A percentile compares a stretch with the other conserved stretches of the same genome.
Evolutionary conservation across 1,139 yeast genomes (phyloP).

Genomic region (Saccharomyces hybrid): DNA sequence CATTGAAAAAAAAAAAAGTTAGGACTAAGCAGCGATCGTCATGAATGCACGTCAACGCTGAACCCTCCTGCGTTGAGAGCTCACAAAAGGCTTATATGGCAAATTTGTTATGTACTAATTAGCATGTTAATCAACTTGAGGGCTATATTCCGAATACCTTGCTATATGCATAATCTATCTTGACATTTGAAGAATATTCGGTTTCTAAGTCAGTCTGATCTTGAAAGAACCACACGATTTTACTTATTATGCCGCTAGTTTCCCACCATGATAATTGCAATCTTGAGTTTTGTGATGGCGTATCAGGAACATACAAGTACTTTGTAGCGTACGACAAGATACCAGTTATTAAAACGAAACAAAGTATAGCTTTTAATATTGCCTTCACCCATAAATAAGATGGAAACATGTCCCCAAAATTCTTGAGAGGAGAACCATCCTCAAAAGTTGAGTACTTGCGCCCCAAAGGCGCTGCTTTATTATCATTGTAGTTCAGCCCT

Average conservation of each 20-base stretch:
- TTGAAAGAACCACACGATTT: slow-evolving; percentile 6
- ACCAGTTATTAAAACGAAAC: background rate
- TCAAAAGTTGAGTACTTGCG: background rate
- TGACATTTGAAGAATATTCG: background rate
- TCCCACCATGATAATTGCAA: slow-evolving; percentile 8
- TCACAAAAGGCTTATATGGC: background rate
- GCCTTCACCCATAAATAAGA: background rate
- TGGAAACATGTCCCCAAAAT: background rate
- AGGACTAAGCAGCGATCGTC: background rate
- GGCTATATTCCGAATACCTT: slow-evolving; percentile 8
- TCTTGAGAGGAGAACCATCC: background rate
- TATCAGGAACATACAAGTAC: background rate
- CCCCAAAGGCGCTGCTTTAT: background rate
- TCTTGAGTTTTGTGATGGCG: background rate
- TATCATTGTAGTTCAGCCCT: background rate
- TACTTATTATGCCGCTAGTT: slow-evolving; percentile 4
- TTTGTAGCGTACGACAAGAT: background rate
- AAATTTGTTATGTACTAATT: background rate
- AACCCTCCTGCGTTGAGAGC: background rate
- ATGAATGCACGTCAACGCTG: background rate
- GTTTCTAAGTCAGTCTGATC: background rate
- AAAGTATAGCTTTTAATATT: background rate
- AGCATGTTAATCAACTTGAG: background rate
- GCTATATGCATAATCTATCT: slow-evolving; percentile 8
- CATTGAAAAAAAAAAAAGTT: background rate